Evolutionary conservation across 129 eudicot species (phyloP), one percentile per base, ranked within the genome.

Genomic region (Glebionis coronaria): DNA sequence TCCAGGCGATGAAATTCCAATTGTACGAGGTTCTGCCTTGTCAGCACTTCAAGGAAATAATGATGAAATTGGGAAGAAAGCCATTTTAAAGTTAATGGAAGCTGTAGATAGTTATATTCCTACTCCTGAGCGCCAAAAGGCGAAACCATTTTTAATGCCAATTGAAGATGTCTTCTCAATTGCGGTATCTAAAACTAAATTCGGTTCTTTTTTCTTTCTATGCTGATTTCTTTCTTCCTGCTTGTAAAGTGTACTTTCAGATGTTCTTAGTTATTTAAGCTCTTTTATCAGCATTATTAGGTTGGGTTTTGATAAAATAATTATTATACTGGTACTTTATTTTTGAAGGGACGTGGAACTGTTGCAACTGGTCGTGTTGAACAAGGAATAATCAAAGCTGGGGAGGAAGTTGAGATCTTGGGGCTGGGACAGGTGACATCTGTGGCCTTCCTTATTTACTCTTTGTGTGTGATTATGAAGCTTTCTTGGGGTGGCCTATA

Each of bases 1-100:
- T 68, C 98, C 98, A 45, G 98, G 96, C 73, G 98, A 92, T 86
- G 98, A 93, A 12, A 93, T 93, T 63, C 96, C 98, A 9, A 93
- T 93, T 28, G 76, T 93, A 31, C 81, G 96, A 58, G 98, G 98
- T 63, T 93, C 98, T 35, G 96, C 98, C 16, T 77, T 88, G 65
- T 82, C 96, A 27, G 98, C 98, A 57, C 81, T 93, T 78, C 90
- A 88, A 81, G 96, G 98, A 15, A 86, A 68, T 74, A 86, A 88
- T 68, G 97, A 88, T 44, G 98, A 93, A 74, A 84, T 93, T 38
- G 96, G 98, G 7, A 93, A 79, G 57, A 71, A 84, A 51, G 97
- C 98, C 55, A 93, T 93, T 46, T 51, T 93, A 13, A 93, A 93
- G 27, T 77, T 93, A 52, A 93, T 93, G 98, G 95, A 93, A 28